phyloP scores from a whole-genome alignment of 208 protist species.

The Histomonas meleagridis region DNA sequence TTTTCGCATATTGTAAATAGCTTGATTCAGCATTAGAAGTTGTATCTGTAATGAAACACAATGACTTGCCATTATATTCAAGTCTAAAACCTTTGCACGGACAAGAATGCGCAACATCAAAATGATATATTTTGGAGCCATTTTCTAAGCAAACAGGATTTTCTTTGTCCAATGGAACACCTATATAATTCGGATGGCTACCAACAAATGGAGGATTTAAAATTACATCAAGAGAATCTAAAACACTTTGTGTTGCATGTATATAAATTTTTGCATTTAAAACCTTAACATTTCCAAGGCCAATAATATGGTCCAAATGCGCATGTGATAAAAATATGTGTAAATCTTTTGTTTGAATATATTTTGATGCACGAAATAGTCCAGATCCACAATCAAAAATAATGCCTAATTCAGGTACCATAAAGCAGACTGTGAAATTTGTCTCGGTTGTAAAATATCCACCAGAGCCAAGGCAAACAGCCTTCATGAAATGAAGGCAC shows the following conservation, averaged over 20 bases:
- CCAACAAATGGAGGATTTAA: not conserved
- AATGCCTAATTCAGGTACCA: constrained; percentile 18
- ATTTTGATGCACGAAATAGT: not conserved
- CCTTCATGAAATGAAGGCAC: no score
- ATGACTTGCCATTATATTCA: not conserved
- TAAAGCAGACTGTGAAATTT: not conserved
- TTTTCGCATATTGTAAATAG: not conserved
- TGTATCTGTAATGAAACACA: not conserved
- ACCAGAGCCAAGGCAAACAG: not conserved
- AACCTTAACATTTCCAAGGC: not conserved
- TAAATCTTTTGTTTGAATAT: not conserved
- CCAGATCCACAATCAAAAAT: not conserved
- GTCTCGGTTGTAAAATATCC: constrained; percentile 8
- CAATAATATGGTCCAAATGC: not conserved
- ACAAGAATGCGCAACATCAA: not conserved
- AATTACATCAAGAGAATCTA: not conserved
- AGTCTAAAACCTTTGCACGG: not conserved
- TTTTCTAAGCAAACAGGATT: not conserved
- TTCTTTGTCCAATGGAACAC: no score
- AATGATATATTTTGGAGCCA: not conserved
- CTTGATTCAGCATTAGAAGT: not conserved
- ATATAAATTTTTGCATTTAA: not conserved
- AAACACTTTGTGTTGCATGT: not conserved
- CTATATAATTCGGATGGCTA: no score
- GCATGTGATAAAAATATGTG: not conserved